Evolutionary conservation across 1,139 yeast species (phyloP).

Genomic region (Ogataea hybrid): DNA sequence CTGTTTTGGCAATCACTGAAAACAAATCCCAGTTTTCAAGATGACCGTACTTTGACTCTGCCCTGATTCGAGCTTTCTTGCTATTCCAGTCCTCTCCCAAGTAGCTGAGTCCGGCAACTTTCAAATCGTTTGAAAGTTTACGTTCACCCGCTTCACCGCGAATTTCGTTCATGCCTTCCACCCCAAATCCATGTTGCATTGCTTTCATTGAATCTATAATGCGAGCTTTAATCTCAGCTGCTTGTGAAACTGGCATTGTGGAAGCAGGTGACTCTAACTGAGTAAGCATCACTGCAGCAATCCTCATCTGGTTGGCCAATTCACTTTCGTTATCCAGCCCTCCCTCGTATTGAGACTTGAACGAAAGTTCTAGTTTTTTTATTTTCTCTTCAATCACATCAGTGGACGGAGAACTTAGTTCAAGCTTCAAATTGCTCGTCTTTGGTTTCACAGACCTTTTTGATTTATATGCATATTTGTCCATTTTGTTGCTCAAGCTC

Average conservation of each 20-base stretch:
- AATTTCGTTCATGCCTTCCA: slow-evolving; percentile 50
- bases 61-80: slow-evolving; percentile 75
- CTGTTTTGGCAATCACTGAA: slow-evolving; percentile 94
- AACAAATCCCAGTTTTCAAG: slow-evolving; percentile 90
- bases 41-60: slow-evolving; percentile 78
- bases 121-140: slow-evolving; percentile 85
- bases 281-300: slow-evolving; percentile 91
- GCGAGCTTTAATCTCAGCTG: slow-evolving; percentile 66
- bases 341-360: slow-evolving; percentile 25
- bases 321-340: slow-evolving; percentile 43
- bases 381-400: slow-evolving; percentile 16
- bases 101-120: slow-evolving; percentile 66
- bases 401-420: slow-evolving; percentile 5
- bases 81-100: slow-evolving; percentile 92
- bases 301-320: slow-evolving; percentile 88
- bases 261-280: slow-evolving; percentile 69
- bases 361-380: slow-evolving; percentile 25
- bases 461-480: slow-evolving; percentile 38
- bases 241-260: slow-evolving; percentile 65
- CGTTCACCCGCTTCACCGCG: slow-evolving; percentile 87
- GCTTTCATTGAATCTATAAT: slow-evolving; percentile 88
- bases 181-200: slow-evolving; percentile 69
- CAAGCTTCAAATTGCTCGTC: slow-evolving; percentile 35
- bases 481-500: slow-evolving; percentile 43
- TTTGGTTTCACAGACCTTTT: slow-evolving; percentile 39